phyloP scores from a whole-genome alignment of 2,329 filamentous ascomycete species.

The Colletotrichum zoysiae region DNA sequence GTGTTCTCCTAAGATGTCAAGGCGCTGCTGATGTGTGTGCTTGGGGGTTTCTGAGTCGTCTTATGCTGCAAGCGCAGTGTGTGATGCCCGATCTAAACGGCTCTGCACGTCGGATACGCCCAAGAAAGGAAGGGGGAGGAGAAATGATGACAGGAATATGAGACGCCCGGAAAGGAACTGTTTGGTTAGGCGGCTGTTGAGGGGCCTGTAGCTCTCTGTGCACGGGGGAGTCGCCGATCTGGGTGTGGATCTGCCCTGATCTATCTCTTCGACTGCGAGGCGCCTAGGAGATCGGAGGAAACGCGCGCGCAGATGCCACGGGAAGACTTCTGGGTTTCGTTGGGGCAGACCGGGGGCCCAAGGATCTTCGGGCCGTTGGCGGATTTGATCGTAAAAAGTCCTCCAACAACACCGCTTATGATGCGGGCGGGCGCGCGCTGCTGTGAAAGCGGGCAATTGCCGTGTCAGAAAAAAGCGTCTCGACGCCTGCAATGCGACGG shows the following conservation, averaged over 20 bases:
- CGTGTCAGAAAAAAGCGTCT: not conserved
- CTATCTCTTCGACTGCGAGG: not conserved
- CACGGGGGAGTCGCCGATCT: not conserved
- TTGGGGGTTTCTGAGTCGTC: not conserved
- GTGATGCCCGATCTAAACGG: slow-evolving; percentile 25
- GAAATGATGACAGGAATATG: not conserved
- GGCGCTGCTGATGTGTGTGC: slow-evolving; percentile 12
- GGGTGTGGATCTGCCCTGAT: not conserved
- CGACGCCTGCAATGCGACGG: slow-evolving; percentile 14
- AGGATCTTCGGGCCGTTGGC: slow-evolving; percentile 14
- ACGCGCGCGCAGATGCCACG: slow-evolving; percentile 16
- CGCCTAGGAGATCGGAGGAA: slow-evolving; percentile 19
- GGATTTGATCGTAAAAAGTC: slow-evolving; percentile 8
- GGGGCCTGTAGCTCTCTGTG: not conserved
- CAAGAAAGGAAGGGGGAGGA: not conserved
- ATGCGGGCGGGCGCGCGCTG: slow-evolving; percentile 9
- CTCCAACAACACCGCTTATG: not conserved
- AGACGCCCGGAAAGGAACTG: not conserved
- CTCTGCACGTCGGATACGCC: not conserved
- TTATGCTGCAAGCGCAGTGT: slow-evolving; percentile 18
- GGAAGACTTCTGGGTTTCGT: not conserved
- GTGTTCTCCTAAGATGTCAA: slow-evolving; percentile 14
- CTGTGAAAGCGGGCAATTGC: not conserved
- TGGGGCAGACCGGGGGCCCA: slow-evolving; percentile 4
- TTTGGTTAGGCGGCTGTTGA: not conserved